Evolutionary conservation across 2,329 filamentous ascomycete species (phyloP).

Genomic region (Penicillium nordicum): DNA sequence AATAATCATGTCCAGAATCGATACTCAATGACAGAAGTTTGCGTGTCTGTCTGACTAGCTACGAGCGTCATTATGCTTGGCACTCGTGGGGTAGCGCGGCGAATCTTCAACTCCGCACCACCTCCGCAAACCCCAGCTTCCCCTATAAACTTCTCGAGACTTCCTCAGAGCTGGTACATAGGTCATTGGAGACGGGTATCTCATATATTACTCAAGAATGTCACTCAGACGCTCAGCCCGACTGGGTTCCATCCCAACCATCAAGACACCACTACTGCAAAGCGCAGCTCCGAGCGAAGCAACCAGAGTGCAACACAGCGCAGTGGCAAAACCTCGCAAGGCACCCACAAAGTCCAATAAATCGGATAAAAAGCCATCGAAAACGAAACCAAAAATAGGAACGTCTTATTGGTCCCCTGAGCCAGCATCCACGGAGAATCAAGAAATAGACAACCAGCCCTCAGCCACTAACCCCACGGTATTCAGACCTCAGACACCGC

Average conservation of each 20-base stretch:
- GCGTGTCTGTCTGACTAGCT: background rate
- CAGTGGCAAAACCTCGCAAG: constrained; percentile 32
- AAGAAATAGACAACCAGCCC: constrained; percentile 32
- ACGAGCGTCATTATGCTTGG: background rate
- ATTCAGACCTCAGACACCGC: constrained; percentile 47
- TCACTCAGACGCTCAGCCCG: constrained; percentile 53
- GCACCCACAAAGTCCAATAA: constrained; percentile 18
- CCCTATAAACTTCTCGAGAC: background rate
- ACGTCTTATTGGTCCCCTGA: constrained; percentile 23
- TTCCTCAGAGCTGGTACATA: background rate
- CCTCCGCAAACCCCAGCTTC: background rate
- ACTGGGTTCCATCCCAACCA: constrained; percentile 34
- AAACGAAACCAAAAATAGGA: constrained; percentile 3
- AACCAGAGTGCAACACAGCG: constrained; percentile 22
- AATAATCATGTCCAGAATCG: background rate
- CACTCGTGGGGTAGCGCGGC: constrained; percentile 1
- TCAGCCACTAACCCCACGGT: constrained; percentile 21
- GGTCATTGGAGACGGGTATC: background rate
- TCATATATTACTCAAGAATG: constrained; percentile 36
- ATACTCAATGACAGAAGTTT: background rate
- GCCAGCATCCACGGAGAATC: constrained; percentile 20
- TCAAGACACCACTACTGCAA: constrained; percentile 19
- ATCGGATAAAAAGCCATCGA: constrained; percentile 11
- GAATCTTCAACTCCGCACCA: background rate
- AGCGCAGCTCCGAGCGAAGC: constrained; percentile 21